Evolutionary conservation across 2,329 filamentous ascomycete species (phyloP).

Genomic region (Pseudocercospora musae): DNA sequence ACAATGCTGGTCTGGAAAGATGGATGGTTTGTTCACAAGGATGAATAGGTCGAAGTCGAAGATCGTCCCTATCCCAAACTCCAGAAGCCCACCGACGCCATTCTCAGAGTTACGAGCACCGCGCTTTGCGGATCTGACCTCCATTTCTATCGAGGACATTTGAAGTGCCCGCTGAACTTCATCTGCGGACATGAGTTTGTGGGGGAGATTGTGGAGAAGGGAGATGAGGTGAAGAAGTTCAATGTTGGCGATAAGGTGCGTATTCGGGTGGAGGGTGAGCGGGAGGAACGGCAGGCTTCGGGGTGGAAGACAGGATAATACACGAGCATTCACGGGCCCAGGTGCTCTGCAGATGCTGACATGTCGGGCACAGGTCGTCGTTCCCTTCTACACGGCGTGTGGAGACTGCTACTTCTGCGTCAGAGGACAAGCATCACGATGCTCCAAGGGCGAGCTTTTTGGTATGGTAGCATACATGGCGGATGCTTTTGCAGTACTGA

Average conservation of each 20-base stretch:
- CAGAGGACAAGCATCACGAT: constrained; percentile 72
- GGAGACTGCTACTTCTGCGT: constrained; percentile 81
- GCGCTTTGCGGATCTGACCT: constrained; percentile 88
- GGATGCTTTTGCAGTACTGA: not conserved
- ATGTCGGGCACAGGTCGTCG: constrained; percentile 58
- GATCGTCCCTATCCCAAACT: constrained; percentile 75
- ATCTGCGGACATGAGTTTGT: constrained; percentile 81
- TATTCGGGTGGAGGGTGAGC: no score
- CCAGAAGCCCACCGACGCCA: constrained; percentile 67
- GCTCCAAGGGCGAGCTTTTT: constrained; percentile 66
- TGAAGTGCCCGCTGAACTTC: constrained; percentile 63
- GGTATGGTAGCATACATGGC: constrained; percentile 34
- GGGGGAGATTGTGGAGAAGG: constrained; percentile 67
- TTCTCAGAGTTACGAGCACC: constrained; percentile 78
- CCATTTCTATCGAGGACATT: constrained; percentile 80
- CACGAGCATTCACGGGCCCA: no score
- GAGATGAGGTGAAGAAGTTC: constrained; percentile 65
- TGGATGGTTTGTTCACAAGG: not conserved
- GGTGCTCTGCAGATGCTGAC: not conserved
- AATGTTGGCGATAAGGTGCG: constrained; percentile 61
- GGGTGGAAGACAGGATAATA: no score
- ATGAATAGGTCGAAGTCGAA: constrained; percentile 61
- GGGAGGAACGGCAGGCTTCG: no score
- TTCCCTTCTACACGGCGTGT: constrained; percentile 79
- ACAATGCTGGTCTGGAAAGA: not conserved